Evolutionary conservation across 768 basidiomycete genomes (phyloP).

Genomic region (Filobasidium wieringae): DNA sequence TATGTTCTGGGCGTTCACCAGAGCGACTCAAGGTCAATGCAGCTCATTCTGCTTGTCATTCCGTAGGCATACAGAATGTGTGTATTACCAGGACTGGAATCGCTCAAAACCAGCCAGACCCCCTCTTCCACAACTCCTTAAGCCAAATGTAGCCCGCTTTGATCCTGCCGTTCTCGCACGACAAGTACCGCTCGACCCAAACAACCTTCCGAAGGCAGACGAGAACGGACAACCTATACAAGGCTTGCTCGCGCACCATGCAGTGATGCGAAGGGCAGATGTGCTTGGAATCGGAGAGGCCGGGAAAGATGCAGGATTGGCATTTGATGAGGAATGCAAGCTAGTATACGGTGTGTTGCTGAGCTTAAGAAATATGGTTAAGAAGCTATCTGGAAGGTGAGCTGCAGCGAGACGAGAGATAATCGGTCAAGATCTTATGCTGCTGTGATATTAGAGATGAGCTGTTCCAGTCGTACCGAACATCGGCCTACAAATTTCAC

Average conservation of each 20-base stretch:
- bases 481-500: slow-evolving; percentile 85
- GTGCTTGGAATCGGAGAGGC: not conserved
- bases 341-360: slow-evolving; percentile 92
- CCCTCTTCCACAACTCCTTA: slow-evolving; percentile 56
- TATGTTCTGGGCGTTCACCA: slow-evolving; percentile 33
- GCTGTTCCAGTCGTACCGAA: slow-evolving; percentile 77
- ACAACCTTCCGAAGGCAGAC: not conserved
- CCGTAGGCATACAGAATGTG: slow-evolving; percentile 59
- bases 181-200: not conserved
- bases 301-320: slow-evolving; percentile 43
- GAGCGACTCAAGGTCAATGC: not conserved
- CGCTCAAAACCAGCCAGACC: slow-evolving; percentile 57
- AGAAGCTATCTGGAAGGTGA: slow-evolving; percentile 78
- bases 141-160: slow-evolving; percentile 67
- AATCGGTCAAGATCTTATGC: not conserved
- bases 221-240: not conserved
- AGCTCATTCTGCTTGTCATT: not conserved
- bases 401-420: slow-evolving; percentile 6
- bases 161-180: slow-evolving; percentile 24
- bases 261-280: not conserved
- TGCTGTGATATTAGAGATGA: slow-evolving; percentile 54
- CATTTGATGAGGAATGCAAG: slow-evolving; percentile 96
- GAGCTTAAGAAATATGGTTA: slow-evolving; percentile 85
- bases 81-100: slow-evolving; percentile 96
- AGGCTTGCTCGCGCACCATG: not conserved